phyloP scores from a whole-genome alignment of 768 basidiomycete species.

The Amanita phalloides region DNA sequence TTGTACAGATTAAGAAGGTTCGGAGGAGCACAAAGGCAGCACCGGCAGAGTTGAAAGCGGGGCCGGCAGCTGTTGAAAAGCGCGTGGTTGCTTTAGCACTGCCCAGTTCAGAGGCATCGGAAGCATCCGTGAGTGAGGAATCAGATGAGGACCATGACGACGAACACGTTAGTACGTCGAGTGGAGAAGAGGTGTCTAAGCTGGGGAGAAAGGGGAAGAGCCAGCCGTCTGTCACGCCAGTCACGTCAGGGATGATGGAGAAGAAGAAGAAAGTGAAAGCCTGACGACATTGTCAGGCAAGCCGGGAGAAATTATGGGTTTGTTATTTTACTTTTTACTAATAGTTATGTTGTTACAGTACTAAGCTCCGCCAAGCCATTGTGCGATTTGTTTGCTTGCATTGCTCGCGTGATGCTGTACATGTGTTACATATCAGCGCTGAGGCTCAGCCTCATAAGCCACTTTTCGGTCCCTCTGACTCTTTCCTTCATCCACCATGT shows the following conservation, averaged over 20 bases:
- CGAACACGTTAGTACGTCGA: slow-evolving; percentile 13
- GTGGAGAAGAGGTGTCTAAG: neutral
- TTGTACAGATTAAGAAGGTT: slow-evolving; percentile 21
- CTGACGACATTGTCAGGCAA: neutral
- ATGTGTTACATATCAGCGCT: slow-evolving; percentile 8
- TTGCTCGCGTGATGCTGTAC: slow-evolving; percentile 16
- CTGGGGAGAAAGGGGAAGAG: neutral
- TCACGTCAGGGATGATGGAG: neutral
- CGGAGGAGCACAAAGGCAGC: slow-evolving; percentile 11
- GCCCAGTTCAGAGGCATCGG: slow-evolving; percentile 18
- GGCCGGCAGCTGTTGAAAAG: slow-evolving; percentile 10
- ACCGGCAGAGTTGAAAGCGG: slow-evolving; percentile 14
- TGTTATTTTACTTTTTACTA: slow-evolving; percentile 2
- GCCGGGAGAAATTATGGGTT: neutral
- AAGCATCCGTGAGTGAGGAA: slow-evolving; percentile 23
- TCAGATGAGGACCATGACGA: slow-evolving; percentile 25
- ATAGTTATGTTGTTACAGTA: slow-evolving; percentile 1
- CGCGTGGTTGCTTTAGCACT: slow-evolving; percentile 10
- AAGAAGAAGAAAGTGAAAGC: slow-evolving; percentile 2
- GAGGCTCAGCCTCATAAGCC: slow-evolving; percentile 4
- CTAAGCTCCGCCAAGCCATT: neutral
- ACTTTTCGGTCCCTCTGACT: slow-evolving; percentile 7
- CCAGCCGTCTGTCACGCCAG: neutral
- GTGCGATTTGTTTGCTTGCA: neutral
- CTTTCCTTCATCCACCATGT: slow-evolving; percentile 18